Evolutionary conservation across 768 basidiomycete genomes (phyloP).

Genomic region (Russula foetens): DNA sequence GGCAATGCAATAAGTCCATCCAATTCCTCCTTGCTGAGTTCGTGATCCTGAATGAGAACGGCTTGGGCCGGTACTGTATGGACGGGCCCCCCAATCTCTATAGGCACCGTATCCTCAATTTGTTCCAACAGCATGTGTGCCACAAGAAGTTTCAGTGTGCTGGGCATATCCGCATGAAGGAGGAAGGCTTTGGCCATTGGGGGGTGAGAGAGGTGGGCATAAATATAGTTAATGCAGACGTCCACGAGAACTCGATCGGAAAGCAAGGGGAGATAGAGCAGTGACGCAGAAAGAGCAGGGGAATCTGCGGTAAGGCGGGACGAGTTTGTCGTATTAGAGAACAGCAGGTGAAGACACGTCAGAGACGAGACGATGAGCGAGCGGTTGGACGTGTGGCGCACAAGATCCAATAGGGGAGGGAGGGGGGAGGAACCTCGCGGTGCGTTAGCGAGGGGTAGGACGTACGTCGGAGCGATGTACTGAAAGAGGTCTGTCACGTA

Average conservation of each 20-base stretch:
- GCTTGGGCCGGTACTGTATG: constrained; percentile 48
- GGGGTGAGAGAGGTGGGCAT: constrained; percentile 64
- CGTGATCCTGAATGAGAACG: constrained; percentile 45
- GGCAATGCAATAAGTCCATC: constrained; percentile 45
- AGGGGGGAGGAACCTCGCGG: constrained; percentile 41
- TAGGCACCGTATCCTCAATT: constrained; percentile 52
- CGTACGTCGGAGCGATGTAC: constrained; percentile 42
- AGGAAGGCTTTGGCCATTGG: constrained; percentile 73
- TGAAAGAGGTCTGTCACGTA: constrained; percentile 67
- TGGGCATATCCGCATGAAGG: constrained; percentile 60
- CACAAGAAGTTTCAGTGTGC: constrained; percentile 58
- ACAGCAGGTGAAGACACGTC: constrained; percentile 49
- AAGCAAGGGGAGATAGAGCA: constrained; percentile 68
- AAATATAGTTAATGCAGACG: constrained; percentile 65
- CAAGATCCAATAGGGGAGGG: constrained; percentile 46
- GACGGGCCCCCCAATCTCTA: constrained; percentile 54
- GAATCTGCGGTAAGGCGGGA: constrained; percentile 46
- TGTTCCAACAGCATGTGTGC: constrained; percentile 65
- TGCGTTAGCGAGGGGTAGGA: constrained; percentile 30
- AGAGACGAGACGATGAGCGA: constrained; percentile 65
- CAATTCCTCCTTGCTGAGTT: constrained; percentile 64
- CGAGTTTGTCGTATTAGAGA: constrained; percentile 53
- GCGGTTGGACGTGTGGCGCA: constrained; percentile 56
- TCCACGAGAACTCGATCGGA: constrained; percentile 62
- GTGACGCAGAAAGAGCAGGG: constrained; percentile 50